phyloP scores from a whole-genome alignment of 345 rosid species.

The Syzygium aromaticum region DNA sequence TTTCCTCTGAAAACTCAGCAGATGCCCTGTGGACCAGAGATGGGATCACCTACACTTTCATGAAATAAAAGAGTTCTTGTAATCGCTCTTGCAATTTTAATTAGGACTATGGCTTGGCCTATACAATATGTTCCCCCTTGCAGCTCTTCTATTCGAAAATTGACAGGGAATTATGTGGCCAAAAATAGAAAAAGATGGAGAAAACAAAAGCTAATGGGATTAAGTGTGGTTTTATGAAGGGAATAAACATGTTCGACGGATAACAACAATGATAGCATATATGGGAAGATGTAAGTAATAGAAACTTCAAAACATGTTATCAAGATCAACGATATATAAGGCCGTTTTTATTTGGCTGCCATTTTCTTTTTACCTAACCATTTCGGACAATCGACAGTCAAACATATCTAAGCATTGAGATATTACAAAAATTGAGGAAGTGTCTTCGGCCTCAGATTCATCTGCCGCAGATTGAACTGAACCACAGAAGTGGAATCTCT shows the following conservation, averaged over 20 bases:
- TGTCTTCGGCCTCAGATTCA: neutral
- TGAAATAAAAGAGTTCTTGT: neutral
- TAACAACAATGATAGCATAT: neutral
- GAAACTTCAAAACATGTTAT: neutral
- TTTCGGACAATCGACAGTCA: neutral
- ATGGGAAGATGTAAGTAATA: neutral
- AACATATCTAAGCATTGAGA: neutral
- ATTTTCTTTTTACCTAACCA: neutral
- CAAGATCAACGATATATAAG: neutral
- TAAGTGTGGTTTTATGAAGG: neutral
- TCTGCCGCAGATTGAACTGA: neutral
- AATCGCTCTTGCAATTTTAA: neutral
- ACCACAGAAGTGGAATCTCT: neutral
- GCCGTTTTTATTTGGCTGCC: neutral
- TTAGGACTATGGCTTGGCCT: neutral
- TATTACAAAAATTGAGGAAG: neutral
- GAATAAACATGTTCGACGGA: neutral
- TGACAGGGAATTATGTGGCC: neutral
- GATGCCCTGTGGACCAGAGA: neutral
- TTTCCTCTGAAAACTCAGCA: neutral
- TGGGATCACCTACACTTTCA: neutral
- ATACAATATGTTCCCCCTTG: neutral
- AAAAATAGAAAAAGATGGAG: neutral
- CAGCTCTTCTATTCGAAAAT: neutral
- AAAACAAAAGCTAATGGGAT: neutral